phyloP scores from a whole-genome alignment of 192 early-diverging fungal genomes.

The Geranomyces variabilis region DNA sequence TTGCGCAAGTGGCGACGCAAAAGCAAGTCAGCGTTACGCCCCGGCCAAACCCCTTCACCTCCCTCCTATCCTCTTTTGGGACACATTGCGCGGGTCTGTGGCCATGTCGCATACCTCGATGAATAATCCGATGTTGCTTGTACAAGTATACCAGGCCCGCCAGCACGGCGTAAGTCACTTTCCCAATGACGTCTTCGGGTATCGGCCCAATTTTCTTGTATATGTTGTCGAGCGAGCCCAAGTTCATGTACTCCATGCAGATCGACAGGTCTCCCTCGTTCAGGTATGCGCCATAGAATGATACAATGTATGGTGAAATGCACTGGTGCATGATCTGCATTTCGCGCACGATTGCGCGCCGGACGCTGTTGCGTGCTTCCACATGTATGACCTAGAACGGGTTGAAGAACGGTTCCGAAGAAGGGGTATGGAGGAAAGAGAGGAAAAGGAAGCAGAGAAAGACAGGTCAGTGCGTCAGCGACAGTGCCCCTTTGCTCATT shows the following conservation, averaged over 20 bases:
- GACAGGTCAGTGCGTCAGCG: too few species aligned
- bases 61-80: too few species aligned
- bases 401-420: too few species aligned
- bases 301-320: constrained; percentile 90
- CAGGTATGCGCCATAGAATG: constrained; percentile 91
- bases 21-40: too few species aligned
- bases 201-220: constrained; percentile 87
- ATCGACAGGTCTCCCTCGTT: constrained; percentile 86
- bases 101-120: constrained; percentile 83
- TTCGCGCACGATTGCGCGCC: constrained; percentile 86
- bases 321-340: constrained; percentile 87
- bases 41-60: too few species aligned
- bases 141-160: constrained; percentile 92
- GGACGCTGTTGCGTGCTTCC: constrained; percentile 60
- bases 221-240: constrained; percentile 89
- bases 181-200: constrained; percentile 83
- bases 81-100: too few species aligned
- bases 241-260: constrained; percentile 97
- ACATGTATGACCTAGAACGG: constrained; percentile 56
- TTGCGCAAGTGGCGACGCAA: too few species aligned
- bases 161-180: constrained; percentile 88
- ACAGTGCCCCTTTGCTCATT: too few species aligned
- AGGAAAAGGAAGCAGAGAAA: too few species aligned
- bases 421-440: too few species aligned
- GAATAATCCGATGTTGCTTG: constrained; percentile 84